Evolutionary conservation across 208 protist species (phyloP).

Genomic region (Trypanosoma brucei): DNA sequence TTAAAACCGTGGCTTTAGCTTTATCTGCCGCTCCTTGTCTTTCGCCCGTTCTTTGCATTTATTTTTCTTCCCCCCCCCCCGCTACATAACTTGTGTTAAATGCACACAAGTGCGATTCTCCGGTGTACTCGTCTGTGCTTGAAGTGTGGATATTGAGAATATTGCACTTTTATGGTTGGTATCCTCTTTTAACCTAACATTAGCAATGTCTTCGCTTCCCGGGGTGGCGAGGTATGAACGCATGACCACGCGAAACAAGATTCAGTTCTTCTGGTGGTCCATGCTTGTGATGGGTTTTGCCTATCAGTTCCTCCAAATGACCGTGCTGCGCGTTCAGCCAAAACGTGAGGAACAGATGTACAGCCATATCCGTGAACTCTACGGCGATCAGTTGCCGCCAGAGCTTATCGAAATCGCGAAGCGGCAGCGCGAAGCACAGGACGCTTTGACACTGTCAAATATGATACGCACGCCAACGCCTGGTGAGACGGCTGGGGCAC

Average conservation of each 20-base stretch:
- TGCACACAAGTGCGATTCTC: no score
- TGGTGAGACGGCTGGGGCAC: constrained; percentile 64
- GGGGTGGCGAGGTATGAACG: constrained; percentile 76
- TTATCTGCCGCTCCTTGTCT: no score
- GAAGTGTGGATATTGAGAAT: not conserved
- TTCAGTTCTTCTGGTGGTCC: constrained; percentile 74
- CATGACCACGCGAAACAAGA: constrained; percentile 69
- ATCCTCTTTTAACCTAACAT: not conserved
- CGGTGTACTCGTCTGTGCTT: no score
- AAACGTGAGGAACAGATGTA: constrained; percentile 88
- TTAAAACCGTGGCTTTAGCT: no score
- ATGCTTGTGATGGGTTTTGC: constrained; percentile 75
- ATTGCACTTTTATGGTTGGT: not conserved
- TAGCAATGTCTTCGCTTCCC: constrained; percentile 35
- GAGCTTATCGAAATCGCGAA: constrained; percentile 56
- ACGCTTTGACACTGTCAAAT: constrained; percentile 68
- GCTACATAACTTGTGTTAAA: no score
- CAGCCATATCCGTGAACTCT: constrained; percentile 54
- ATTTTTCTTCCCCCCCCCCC: no score
- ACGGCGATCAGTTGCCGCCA: constrained; percentile 72
- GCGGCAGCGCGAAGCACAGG: constrained; percentile 72
- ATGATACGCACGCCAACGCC: constrained; percentile 76
- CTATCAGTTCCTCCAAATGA: constrained; percentile 77
- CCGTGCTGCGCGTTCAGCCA: constrained; percentile 66
- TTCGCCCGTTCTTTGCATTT: no score